These are phyloP conservation scores for Thermomucor indicae-seudaticae DNA, from an alignment of 371 early-diverging fungal genomes.

Conservation along the genomic window DNA sequence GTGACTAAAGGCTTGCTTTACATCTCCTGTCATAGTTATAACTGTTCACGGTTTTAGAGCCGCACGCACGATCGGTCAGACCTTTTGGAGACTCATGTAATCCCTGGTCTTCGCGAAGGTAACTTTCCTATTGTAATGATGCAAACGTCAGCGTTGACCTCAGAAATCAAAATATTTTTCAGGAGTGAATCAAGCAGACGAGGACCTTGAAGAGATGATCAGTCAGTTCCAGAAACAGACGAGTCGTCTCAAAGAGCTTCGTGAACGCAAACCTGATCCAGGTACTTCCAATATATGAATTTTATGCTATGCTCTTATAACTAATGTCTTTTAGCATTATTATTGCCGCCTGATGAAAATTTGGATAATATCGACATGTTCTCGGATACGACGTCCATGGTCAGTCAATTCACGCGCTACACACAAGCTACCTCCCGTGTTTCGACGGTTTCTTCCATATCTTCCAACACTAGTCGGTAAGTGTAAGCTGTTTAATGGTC, in stretches of 20 bases:
- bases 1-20: background rate
- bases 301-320: background rate
- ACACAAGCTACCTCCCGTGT: slow-evolving; percentile 60
- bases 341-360: slow-evolving; percentile 53
- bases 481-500: slow-evolving; percentile 5
- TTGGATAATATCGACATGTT: slow-evolving; percentile 88
- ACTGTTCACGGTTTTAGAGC: slow-evolving; percentile 25
- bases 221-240: slow-evolving; percentile 68
- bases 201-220: slow-evolving; percentile 72
- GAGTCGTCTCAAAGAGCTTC: slow-evolving; percentile 53
- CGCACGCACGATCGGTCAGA: slow-evolving; percentile 54
- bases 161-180: too few relatives aligned
- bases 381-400: slow-evolving; percentile 91
- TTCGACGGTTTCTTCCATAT: slow-evolving; percentile 49
- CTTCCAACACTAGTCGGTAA: slow-evolving; percentile 43
- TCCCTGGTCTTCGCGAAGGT: slow-evolving; percentile 71
- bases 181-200: slow-evolving; percentile 53
- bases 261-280: slow-evolving; percentile 37
- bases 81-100: slow-evolving; percentile 71
- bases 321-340: slow-evolving; percentile 10
- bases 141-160: too few relatives aligned
- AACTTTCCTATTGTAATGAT: slow-evolving; percentile 7
- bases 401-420: slow-evolving; percentile 77
- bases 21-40: background rate
- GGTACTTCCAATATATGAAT: slow-evolving; percentile 7